Evolutionary conservation across 1,139 yeast species (phyloP).

Genomic region (Magnusiomyces suaveolens): DNA sequence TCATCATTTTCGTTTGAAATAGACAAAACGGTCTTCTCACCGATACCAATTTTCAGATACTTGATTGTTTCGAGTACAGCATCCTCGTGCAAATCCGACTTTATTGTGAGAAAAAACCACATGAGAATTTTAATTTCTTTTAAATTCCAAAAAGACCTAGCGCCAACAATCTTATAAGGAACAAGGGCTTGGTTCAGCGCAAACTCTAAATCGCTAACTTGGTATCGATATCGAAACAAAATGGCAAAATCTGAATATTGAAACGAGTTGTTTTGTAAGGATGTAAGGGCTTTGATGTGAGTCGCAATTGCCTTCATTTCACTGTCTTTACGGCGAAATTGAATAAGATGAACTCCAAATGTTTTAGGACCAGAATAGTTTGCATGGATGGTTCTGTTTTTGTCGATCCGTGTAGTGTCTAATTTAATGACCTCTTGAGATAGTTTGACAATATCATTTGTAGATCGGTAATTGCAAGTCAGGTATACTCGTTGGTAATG

Average conservation of each 20-base stretch:
- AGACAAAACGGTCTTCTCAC: background rate
- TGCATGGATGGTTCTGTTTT: slow-evolving; percentile 14
- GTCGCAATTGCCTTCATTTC: slow-evolving; percentile 54
- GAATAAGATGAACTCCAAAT: slow-evolving; percentile 25
- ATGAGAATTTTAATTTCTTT: slow-evolving; percentile 32
- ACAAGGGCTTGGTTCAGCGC: slow-evolving; percentile 46
- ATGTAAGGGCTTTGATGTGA: slow-evolving; percentile 38
- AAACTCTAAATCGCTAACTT: slow-evolving; percentile 52
- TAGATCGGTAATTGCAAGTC: slow-evolving; percentile 71
- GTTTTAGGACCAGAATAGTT: background rate
- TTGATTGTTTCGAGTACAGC: slow-evolving; percentile 52
- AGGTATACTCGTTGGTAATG: slow-evolving; percentile 37
- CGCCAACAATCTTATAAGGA: slow-evolving; percentile 45
- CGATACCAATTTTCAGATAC: slow-evolving; percentile 32
- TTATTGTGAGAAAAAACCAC: slow-evolving; percentile 54
- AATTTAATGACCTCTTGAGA: slow-evolving; percentile 63
- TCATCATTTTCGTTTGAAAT: background rate
- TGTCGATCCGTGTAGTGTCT: slow-evolving; percentile 32
- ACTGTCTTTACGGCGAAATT: slow-evolving; percentile 34
- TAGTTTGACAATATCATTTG: slow-evolving; percentile 51
- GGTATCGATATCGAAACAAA: slow-evolving; percentile 53
- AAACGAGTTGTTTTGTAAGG: slow-evolving; percentile 26
- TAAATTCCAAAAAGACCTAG: slow-evolving; percentile 9
- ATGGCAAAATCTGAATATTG: slow-evolving; percentile 56
- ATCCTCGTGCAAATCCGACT: slow-evolving; percentile 43